phyloP scores from a whole-genome alignment of 2,329 filamentous ascomycete genomes.

The Verticillium isaacii region DNA sequence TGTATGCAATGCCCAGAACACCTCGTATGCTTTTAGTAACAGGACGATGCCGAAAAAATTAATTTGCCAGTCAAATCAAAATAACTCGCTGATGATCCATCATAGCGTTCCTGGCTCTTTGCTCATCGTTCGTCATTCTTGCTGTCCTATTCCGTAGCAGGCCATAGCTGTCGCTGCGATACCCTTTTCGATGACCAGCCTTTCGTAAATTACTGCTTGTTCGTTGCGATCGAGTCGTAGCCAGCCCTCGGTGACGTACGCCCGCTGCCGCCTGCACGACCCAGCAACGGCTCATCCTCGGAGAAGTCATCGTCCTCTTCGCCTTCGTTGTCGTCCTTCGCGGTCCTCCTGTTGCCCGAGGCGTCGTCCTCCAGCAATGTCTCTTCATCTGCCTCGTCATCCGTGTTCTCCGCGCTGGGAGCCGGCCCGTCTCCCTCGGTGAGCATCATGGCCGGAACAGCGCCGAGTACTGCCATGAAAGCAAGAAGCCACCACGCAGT shows the following conservation, averaged over 20 bases:
- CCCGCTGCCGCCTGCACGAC: not conserved
- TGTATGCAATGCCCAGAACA: not conserved
- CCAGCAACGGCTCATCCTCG: not conserved
- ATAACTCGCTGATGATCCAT: not conserved
- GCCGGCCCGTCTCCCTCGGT: slow-evolving; percentile 67
- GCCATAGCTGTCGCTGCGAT: not conserved
- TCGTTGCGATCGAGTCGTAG: not conserved
- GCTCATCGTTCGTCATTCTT: not conserved
- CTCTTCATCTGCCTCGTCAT: slow-evolving; percentile 28
- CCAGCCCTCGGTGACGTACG: not conserved
- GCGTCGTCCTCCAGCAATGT: slow-evolving; percentile 7
- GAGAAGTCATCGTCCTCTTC: not conserved
- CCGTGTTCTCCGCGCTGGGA: slow-evolving; percentile 22
- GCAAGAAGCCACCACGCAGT: slow-evolving; percentile 79
- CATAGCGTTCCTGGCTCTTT: not conserved
- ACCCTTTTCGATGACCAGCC: not conserved
- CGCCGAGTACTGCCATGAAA: slow-evolving; percentile 56
- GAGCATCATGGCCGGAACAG: slow-evolving; percentile 69
- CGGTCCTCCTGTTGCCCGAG: slow-evolving; percentile 1
- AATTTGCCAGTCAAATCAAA: not conserved
- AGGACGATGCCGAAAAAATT: not conserved
- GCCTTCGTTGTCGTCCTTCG: slow-evolving; percentile 1
- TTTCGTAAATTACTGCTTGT: not conserved
- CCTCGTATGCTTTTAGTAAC: not conserved
- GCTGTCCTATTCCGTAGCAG: not conserved